Evolutionary conservation across 176 grass and related monocot species (phyloP).

Genomic region (Carex cristatella): DNA sequence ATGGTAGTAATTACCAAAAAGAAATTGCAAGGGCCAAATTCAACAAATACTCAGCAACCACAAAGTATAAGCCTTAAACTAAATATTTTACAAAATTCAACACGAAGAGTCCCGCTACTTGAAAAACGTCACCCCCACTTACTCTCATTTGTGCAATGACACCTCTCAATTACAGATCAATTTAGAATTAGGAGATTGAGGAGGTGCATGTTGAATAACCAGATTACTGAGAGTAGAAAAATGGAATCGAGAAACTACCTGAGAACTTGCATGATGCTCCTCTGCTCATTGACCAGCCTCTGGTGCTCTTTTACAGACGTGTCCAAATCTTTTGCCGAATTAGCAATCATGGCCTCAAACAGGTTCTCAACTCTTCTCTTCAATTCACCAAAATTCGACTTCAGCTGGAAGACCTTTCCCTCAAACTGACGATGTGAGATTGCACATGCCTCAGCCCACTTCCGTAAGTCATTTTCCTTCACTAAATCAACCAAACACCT

Average conservation of each 20-base stretch:
- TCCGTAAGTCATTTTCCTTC: conserved; percentile 64
- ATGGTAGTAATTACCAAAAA: background rate
- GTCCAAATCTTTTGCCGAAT: conserved; percentile 73
- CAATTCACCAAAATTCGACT: conserved; percentile 60
- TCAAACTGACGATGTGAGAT: conserved; percentile 73
- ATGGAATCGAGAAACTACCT: conserved; percentile 45
- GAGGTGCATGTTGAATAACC: conserved; percentile 15
- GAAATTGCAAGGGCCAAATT: background rate
- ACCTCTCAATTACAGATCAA: conserved; percentile 6
- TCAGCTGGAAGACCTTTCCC: conserved; percentile 54
- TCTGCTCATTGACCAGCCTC: conserved; percentile 67
- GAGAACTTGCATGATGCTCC: conserved; percentile 88
- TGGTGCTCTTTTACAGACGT: conserved; percentile 55
- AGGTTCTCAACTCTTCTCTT: conserved; percentile 69
- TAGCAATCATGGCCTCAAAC: conserved; percentile 58
- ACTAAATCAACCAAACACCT: conserved; percentile 74
- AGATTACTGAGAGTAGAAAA: background rate
- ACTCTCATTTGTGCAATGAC: conserved; percentile 10
- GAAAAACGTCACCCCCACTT: background rate
- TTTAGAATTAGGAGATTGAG: background rate
- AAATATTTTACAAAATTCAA: background rate
- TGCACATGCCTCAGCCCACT: conserved; percentile 53
- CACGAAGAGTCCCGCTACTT: background rate
- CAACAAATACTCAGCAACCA: background rate
- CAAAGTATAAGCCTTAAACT: background rate